Evolutionary conservation across 768 basidiomycete species (phyloP).

Genomic region (Mycena albidolilacea): DNA sequence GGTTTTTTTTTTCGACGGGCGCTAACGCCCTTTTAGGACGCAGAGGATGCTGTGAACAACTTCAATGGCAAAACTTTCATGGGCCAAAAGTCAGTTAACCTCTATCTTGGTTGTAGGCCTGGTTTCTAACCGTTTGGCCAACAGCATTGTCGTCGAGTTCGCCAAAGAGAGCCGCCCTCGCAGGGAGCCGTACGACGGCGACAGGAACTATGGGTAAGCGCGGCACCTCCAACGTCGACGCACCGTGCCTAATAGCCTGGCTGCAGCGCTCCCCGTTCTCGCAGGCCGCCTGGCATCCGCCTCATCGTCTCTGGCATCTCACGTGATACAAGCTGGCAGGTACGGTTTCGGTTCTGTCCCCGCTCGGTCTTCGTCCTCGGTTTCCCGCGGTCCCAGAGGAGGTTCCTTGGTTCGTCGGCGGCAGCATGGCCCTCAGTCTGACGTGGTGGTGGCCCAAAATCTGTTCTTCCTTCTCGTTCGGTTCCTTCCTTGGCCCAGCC

Average conservation of each 20-base stretch:
- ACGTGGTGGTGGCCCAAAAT: slow-evolving; percentile 28
- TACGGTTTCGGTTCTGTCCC: slow-evolving; percentile 62
- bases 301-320: slow-evolving; percentile 91
- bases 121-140: not conserved
- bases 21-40: slow-evolving; percentile 72
- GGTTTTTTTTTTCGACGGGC: not conserved
- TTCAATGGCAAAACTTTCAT: slow-evolving; percentile 93
- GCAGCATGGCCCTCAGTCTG: slow-evolving; percentile 36
- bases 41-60: slow-evolving; percentile 91
- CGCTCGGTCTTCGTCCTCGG: slow-evolving; percentile 24
- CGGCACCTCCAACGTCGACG: not conserved
- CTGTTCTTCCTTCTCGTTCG: slow-evolving; percentile 15
- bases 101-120: not conserved
- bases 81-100: slow-evolving; percentile 78
- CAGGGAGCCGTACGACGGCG: slow-evolving; percentile 79
- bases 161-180: slow-evolving; percentile 94
- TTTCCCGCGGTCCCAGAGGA: slow-evolving; percentile 25
- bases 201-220: slow-evolving; percentile 70
- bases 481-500: not conserved
- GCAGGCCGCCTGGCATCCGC: slow-evolving; percentile 86
- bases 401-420: slow-evolving; percentile 32
- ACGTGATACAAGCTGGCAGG: slow-evolving; percentile 99
- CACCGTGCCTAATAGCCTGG: slow-evolving; percentile 4
- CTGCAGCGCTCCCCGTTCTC: slow-evolving; percentile 70
- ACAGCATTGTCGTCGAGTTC: slow-evolving; percentile 95